Evolutionary conservation across 371 early-diverging fungal genomes (phyloP), one percentile per base, ranked within the genome.

Genomic region (Mucor racemosus): DNA sequence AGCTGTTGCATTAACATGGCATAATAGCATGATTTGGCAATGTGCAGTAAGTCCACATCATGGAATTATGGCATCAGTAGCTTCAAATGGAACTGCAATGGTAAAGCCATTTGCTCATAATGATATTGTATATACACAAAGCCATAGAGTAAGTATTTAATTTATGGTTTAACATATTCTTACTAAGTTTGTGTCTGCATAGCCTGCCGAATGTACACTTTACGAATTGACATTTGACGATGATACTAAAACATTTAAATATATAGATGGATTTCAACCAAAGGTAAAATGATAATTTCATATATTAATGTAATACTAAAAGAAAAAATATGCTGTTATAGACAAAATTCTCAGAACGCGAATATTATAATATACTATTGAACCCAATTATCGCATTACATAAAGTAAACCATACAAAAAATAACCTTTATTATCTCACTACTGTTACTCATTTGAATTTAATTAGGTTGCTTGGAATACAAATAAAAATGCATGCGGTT

Each of bases 381-480:
- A 54, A 71, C 36, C 71, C 62, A 19, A 40, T 42, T n/a, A 42
- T 54, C 0, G 58, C 72, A 10, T 40, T 67, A 15, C 35, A 67
- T 4, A 68, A 62, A 35, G 68, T 68, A 63, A 35, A 53, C 13
- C 1, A n/a, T 4, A 34, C 17, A 40, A 9, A 11, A 38, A 26
- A 26, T 26, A 26, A 26, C 26, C 26, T 26, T 26, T 26, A 3
- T 3, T 15, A 8, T 7, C 4, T 44, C 17, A 3, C 6, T 50
- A 17, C 21, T 10, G 5, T n/a, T 46, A 17, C 42, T 60, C 44
- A 13, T 9, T 34, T 40, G 11, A 26, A 33, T 17, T 36, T 54
- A 19, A 9, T 19, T 44, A 76, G 73, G 50, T 69, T 44, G 61
- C 35, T 8, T 76, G 76, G 76, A 76, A 76, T 57, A 65, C 53